Evolutionary conservation across 1,284 basidiomycete genomes (phyloP).

Genomic region (Leccinum holopus): DNA sequence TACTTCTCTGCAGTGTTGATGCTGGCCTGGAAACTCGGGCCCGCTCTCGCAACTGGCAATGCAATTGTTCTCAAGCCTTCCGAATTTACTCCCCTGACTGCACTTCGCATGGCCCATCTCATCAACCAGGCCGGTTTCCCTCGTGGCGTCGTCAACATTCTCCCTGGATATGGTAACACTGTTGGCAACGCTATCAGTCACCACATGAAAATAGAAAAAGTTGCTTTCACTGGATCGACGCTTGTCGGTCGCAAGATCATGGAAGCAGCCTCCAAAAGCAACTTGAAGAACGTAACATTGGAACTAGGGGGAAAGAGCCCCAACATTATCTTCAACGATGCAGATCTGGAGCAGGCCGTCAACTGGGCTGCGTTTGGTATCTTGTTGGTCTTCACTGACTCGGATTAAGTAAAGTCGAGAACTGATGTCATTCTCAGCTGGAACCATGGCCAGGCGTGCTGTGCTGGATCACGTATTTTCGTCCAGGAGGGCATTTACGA

Average conservation of each 20-base stretch:
- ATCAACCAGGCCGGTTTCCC: slow-evolving; percentile 60
- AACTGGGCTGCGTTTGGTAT: slow-evolving; percentile 82
- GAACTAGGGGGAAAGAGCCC: slow-evolving; percentile 94
- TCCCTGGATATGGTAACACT: slow-evolving; percentile 63
- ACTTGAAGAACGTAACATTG: slow-evolving; percentile 87
- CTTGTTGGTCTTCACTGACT: slow-evolving; percentile 44
- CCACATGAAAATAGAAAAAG: slow-evolving; percentile 70
- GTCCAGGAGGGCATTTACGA: slow-evolving; percentile 85
- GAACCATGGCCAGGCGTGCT: slow-evolving; percentile 85
- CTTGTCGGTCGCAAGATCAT: slow-evolving; percentile 84
- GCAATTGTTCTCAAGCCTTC: slow-evolving; percentile 85
- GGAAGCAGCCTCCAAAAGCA: slow-evolving; percentile 78
- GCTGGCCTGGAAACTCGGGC: slow-evolving; percentile 81
- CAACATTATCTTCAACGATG: slow-evolving; percentile 73
- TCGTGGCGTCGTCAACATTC: slow-evolving; percentile 70
- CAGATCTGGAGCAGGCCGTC: slow-evolving; percentile 76
- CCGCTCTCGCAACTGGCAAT: slow-evolving; percentile 85
- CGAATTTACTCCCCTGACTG: slow-evolving; percentile 87
- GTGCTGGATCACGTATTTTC: slow-evolving; percentile 83
- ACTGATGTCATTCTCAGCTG: slow-evolving; percentile 51
- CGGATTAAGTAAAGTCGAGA: slow-evolving; percentile 17
- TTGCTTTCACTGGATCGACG: slow-evolving; percentile 77
- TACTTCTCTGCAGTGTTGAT: slow-evolving; percentile 52
- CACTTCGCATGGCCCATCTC: slow-evolving; percentile 56
- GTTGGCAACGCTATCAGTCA: slow-evolving; percentile 64